phyloP scores from a whole-genome alignment of 441 rosid species.

The Hura crepitans region DNA sequence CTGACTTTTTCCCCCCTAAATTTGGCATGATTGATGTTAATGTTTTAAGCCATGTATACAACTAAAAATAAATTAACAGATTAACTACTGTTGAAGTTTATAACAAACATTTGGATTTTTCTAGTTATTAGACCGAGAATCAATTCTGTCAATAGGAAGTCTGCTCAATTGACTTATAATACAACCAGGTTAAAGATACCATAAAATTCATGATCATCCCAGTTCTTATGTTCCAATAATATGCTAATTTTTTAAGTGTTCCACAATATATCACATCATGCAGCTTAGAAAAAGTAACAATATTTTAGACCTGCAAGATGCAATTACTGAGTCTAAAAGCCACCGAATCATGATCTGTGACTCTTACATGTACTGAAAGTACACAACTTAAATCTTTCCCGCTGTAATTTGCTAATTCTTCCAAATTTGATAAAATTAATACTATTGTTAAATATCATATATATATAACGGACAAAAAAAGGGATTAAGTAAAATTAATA shows the following conservation, averaged over 20 bases:
- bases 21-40: background rate
- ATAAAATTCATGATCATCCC: background rate
- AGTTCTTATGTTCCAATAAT: background rate
- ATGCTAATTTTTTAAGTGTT: background rate
- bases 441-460: background rate
- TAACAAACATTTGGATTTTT: background rate
- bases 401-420: background rate
- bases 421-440: background rate
- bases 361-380: no score
- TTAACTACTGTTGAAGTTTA: background rate
- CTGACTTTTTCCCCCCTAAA: background rate
- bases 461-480: background rate
- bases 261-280: background rate
- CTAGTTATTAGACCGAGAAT: background rate
- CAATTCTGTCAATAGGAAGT: background rate
- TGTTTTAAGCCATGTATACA: background rate
- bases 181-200: background rate
- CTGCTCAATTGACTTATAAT: background rate
- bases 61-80: no score
- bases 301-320: background rate
- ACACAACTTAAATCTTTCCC: background rate
- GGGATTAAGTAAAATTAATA: background rate
- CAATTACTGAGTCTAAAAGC: no score
- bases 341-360: no score
- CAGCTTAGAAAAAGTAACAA: background rate